phyloP scores from a whole-genome alignment of 495 filamentous ascomycete species.

The Penicillium nucicola region DNA sequence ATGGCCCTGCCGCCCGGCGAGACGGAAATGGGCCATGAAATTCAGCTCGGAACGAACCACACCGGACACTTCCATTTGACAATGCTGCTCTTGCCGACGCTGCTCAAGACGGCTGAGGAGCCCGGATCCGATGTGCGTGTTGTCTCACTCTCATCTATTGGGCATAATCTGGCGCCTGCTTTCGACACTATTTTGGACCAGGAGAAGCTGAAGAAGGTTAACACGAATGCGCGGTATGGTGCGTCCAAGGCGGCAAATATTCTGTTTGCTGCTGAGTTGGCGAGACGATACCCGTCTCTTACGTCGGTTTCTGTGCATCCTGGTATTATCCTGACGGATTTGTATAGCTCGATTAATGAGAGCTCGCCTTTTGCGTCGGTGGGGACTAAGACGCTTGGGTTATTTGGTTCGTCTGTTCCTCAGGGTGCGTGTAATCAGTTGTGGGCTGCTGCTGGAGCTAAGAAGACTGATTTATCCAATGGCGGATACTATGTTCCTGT shows the following conservation, averaged over 20 bases:
- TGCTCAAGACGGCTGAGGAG: conserved; percentile 28
- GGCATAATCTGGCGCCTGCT: conserved; percentile 21
- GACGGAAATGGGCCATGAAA: conserved; percentile 47
- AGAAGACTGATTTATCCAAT: conserved; percentile 29
- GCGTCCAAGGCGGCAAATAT: conserved; percentile 59
- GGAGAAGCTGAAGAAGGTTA: conserved; percentile 35
- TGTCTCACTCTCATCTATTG: conserved; percentile 40
- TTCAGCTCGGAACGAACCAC: conserved; percentile 58
- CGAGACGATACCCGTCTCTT: conserved; percentile 39
- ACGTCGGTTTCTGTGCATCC: conserved; percentile 48
- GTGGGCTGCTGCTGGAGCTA: conserved; percentile 37
- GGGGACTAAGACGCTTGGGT: conserved; percentile 7
- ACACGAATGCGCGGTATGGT: conserved; percentile 48
- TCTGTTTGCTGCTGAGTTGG: conserved; percentile 51
- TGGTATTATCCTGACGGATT: conserved; percentile 36
- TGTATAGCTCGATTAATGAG: conserved; percentile 18
- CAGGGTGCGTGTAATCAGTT: conserved; percentile 37
- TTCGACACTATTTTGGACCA: conserved; percentile 29
- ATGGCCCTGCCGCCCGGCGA: conserved; percentile 49
- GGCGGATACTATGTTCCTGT: conserved; percentile 40
- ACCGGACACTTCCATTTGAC: conserved; percentile 59
- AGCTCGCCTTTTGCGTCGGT: conserved; percentile 5
- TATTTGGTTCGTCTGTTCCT: conserved; percentile 18
- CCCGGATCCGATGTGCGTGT: conserved; percentile 42
- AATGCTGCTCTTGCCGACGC: conserved; percentile 36